A percentile compares a stretch with the other conserved stretches of the same genome.
phyloP scores from a whole-genome alignment of 768 basidiomycete species.

The Ramaria sp. region DNA sequence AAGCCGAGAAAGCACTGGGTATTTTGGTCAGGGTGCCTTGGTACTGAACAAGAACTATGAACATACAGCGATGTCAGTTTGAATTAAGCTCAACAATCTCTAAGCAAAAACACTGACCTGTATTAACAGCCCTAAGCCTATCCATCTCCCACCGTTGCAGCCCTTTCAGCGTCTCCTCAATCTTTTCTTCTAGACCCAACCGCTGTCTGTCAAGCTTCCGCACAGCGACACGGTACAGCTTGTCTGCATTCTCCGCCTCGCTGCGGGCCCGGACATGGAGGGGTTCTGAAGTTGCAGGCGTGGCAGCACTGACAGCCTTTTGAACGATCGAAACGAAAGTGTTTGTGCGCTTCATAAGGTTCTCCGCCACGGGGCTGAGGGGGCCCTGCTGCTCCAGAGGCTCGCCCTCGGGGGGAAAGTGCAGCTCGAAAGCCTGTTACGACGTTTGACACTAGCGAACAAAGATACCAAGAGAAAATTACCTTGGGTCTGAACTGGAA shows the following conservation, averaged over 20 bases:
- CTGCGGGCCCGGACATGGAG: slow-evolving; percentile 56
- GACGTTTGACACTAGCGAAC: background rate
- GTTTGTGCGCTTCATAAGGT: slow-evolving; percentile 56
- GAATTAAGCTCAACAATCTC: background rate
- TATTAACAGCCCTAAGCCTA: slow-evolving; percentile 74
- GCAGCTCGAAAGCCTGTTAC: slow-evolving; percentile 49
- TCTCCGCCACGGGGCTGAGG: slow-evolving; percentile 36
- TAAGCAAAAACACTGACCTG: slow-evolving; percentile 34
- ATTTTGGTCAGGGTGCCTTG: slow-evolving; percentile 70
- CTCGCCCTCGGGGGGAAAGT: slow-evolving; percentile 20
- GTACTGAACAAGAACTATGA: slow-evolving; percentile 70
- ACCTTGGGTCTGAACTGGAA: slow-evolving; percentile 83
- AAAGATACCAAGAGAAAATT: slow-evolving; percentile 9
- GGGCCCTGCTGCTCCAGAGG: slow-evolving; percentile 22
- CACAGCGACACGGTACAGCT: slow-evolving; percentile 68
- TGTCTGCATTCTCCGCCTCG: slow-evolving; percentile 77
- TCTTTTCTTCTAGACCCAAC: slow-evolving; percentile 74
- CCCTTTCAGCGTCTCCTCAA: slow-evolving; percentile 72
- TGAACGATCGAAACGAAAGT: slow-evolving; percentile 61
- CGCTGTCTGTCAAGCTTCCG: slow-evolving; percentile 75
- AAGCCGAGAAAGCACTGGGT: slow-evolving; percentile 53
- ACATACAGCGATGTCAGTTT: background rate
- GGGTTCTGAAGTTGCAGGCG: slow-evolving; percentile 44
- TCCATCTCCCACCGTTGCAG: slow-evolving; percentile 84
- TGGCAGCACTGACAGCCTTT: slow-evolving; percentile 48